Conservation (phyloP, 1,284 basidiomycete genomes). For the Takashimella koratensis region DNA sequence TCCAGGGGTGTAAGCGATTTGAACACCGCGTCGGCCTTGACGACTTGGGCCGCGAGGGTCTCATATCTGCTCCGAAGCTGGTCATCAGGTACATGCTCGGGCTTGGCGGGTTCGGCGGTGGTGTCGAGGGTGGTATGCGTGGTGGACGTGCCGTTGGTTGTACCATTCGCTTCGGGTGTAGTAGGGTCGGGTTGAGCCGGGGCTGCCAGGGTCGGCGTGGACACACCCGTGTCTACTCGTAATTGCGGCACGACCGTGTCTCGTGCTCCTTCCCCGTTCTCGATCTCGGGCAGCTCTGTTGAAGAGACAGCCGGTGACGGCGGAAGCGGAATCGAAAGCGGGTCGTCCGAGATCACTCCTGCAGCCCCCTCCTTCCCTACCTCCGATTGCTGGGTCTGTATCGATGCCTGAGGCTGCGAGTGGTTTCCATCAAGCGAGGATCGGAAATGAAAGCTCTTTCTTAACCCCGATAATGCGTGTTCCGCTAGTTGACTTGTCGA, state of each 20-base stretch:
- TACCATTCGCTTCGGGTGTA: not conserved
- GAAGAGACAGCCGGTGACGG: too few relatives aligned
- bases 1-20: slow-evolving; percentile 70
- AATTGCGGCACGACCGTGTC: too few relatives aligned
- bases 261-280: too few relatives aligned
- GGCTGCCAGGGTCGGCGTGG: too few relatives aligned
- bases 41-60: not conserved
- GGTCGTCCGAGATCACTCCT: too few relatives aligned
- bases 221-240: too few relatives aligned
- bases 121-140: not conserved
- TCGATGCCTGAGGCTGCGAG: not conserved
- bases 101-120: not conserved
- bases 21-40: slow-evolving; percentile 59
- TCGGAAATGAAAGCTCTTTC: slow-evolving; percentile 30
- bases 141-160: not conserved
- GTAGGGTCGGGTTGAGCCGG: not conserved
- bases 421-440: not conserved
- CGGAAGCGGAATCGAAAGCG: too few relatives aligned
- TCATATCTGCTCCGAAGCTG: not conserved
- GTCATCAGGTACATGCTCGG: not conserved
- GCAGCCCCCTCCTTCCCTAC: not conserved
- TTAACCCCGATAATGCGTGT: slow-evolving; percentile 32
- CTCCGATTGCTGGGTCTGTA: not conserved
- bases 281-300: too few relatives aligned
- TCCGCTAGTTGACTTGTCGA: slow-evolving; percentile 28